Conservation (phyloP, 1,139 yeast genomes). For the Pichia sp. region DNA sequence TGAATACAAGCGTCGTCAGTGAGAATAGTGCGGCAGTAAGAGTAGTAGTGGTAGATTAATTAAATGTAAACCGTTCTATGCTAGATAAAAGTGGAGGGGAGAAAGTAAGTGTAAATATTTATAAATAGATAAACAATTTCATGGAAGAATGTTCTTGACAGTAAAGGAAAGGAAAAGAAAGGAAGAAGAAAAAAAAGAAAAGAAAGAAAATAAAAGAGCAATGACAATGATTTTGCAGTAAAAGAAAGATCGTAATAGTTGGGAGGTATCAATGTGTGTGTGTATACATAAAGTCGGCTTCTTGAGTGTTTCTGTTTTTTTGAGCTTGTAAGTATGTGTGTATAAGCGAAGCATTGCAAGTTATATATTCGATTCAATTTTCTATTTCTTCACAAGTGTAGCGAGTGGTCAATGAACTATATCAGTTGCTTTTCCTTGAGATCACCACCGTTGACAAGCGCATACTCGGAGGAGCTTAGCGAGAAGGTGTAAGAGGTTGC, state of each 20-base stretch:
- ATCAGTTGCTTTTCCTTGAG: neutral
- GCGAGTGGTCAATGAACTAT: neutral
- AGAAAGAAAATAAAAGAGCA: neutral
- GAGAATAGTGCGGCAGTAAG: neutral
- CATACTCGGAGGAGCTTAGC: conserved; percentile 7
- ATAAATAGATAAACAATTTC: neutral
- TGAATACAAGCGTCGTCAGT: no score
- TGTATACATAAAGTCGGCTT: neutral
- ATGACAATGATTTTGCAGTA: neutral
- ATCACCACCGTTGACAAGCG: neutral
- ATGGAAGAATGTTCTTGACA: neutral
- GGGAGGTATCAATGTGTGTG: conserved; percentile 1
- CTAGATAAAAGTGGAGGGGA: neutral
- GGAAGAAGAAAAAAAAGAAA: neutral
- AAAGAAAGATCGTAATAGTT: neutral
- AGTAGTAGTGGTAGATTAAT: neutral
- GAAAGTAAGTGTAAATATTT: neutral
- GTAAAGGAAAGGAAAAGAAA: neutral
- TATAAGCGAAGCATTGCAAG: no score
- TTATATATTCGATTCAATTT: no score
- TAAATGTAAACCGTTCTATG: neutral
- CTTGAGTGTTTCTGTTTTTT: no score
- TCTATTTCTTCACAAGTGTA: no score
- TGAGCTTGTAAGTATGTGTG: no score
- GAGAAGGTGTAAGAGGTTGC: conserved; percentile 29